Evolutionary conservation across 2,329 filamentous ascomycete genomes (phyloP).

Genomic region (Fusarium nelsonii): DNA sequence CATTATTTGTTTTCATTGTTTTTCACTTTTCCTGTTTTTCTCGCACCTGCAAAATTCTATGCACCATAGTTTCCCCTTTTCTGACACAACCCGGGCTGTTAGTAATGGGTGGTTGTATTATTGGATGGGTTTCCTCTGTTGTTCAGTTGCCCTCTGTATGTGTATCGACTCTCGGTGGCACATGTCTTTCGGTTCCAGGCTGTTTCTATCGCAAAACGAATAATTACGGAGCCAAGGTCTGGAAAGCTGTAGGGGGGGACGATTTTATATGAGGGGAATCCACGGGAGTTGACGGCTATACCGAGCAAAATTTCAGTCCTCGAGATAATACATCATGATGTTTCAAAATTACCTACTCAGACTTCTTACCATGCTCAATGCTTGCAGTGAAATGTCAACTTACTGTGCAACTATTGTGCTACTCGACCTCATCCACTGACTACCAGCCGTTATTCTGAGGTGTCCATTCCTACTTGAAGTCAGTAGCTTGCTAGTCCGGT

Average conservation of each 20-base stretch:
- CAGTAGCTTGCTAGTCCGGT: neutral
- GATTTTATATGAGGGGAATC: conserved; percentile 43
- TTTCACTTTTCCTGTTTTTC: conserved; percentile 43
- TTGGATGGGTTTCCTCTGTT: conserved; percentile 51
- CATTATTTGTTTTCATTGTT: conserved; percentile 43
- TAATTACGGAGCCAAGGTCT: conserved; percentile 37
- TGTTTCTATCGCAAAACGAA: conserved; percentile 36
- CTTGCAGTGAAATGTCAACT: neutral
- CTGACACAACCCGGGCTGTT: conserved; percentile 49
- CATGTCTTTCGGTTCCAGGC: conserved; percentile 33
- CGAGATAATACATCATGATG: conserved; percentile 56
- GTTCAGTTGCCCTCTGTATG: conserved; percentile 48
- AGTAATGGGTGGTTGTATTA: conserved; percentile 54
- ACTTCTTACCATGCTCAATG: neutral
- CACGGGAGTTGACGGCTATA: conserved; percentile 51
- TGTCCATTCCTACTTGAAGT: neutral
- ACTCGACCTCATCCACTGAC: neutral
- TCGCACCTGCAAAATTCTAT: conserved; percentile 51
- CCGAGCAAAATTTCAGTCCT: conserved; percentile 52
- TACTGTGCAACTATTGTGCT: neutral
- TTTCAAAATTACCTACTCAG: conserved; percentile 43
- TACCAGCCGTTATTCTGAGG: neutral
- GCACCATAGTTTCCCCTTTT: conserved; percentile 52
- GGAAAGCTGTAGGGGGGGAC: conserved; percentile 41
- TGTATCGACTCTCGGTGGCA: conserved; percentile 38